phyloP scores from a whole-genome alignment of 2,329 filamentous ascomycete genomes.

The Arthroderma sp. region DNA sequence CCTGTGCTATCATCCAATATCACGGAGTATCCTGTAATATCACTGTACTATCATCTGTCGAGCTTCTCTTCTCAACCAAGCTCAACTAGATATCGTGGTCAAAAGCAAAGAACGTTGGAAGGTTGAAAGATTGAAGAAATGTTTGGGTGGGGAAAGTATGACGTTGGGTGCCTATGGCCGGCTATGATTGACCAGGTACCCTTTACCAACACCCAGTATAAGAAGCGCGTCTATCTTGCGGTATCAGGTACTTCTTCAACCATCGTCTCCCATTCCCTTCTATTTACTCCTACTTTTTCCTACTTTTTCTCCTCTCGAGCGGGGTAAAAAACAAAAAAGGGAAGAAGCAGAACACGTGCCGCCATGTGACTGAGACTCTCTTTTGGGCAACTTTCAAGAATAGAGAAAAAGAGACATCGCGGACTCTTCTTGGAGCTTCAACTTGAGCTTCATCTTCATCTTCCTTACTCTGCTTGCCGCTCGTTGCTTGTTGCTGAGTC shows the following conservation, averaged over 20 bases:
- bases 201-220: background rate
- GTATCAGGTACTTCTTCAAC: background rate
- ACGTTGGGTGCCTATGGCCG: background rate
- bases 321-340: slow-evolving; percentile 6
- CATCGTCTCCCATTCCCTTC: background rate
- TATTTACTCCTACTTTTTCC: background rate
- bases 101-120: no score
- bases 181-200: background rate
- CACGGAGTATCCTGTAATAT: no score
- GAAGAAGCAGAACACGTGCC: background rate
- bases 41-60: no score
- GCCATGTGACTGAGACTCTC: background rate
- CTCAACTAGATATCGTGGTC: no score
- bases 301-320: background rate
- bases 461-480: slow-evolving; percentile 10
- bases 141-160: background rate
- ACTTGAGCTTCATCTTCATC: slow-evolving; percentile 16
- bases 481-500: slow-evolving; percentile 2
- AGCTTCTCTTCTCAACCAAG: no score
- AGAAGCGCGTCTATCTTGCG: background rate
- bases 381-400: background rate
- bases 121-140: background rate
- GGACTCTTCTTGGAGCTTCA: background rate
- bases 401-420: background rate
- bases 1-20: no score